A percentile compares a stretch with the other conserved stretches of the same genome.
These are phyloP conservation scores for cucumber (Cucumis sativus) DNA, from an alignment of 306 rosid species.

Conservation along the genomic window DNA sequence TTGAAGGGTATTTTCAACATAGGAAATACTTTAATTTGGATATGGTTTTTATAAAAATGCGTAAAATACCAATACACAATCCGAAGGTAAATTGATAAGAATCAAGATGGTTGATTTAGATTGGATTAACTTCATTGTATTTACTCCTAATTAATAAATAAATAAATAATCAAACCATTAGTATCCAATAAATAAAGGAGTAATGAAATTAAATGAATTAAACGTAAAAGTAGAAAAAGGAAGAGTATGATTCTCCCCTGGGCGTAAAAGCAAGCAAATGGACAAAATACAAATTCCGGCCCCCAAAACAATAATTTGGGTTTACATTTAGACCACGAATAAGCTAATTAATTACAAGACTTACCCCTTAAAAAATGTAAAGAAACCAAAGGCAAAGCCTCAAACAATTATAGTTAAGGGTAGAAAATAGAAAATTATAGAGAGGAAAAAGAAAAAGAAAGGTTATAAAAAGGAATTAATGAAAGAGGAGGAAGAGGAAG, in stretches of 20 bases:
- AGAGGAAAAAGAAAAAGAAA: not conserved
- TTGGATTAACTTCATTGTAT: too few relatives aligned
- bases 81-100: too few relatives aligned
- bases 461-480: too few relatives aligned
- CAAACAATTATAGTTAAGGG: not conserved
- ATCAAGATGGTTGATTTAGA: too few relatives aligned
- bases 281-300: not conserved
- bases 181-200: not conserved
- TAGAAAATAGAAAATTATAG: not conserved
- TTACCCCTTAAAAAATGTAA: not conserved
- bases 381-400: not conserved
- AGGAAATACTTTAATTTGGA: too few relatives aligned
- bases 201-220: not conserved
- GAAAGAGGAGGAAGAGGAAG: too few relatives aligned
- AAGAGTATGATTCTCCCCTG: too few relatives aligned
- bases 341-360: not conserved
- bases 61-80: too few relatives aligned
- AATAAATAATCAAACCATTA: not conserved
- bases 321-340: not conserved
- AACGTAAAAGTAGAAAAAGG: not conserved
- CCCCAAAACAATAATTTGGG: not conserved
- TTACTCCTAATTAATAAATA: not conserved
- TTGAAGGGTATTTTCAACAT: too few relatives aligned
- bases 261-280: not conserved
- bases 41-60: too few relatives aligned